Conservation (phyloP, 2,329 filamentous ascomycete genomes). For the Sclerotinia spermophila region DNA sequence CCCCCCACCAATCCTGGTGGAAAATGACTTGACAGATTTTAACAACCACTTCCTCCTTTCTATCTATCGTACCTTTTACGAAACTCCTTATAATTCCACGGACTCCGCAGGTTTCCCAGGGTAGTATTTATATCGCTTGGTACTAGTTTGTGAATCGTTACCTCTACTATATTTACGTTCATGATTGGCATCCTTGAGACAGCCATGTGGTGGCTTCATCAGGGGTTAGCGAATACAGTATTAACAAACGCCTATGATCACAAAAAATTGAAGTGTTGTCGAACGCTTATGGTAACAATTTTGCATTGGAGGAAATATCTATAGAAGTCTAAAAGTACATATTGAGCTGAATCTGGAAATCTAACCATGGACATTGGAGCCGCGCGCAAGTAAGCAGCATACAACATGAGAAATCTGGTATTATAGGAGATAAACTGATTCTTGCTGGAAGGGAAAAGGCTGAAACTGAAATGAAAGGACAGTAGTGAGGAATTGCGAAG, state of each 20-base stretch:
- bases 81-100: neutral
- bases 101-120: neutral
- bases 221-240: neutral
- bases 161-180: neutral
- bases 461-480: neutral
- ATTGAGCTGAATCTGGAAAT: conserved; percentile 3
- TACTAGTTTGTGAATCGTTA: neutral
- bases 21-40: neutral
- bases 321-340: conserved; percentile 10
- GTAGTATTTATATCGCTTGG: neutral
- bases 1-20: neutral
- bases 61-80: neutral
- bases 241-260: neutral
- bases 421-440: conserved; percentile 6
- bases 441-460: neutral
- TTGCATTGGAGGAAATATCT: conserved; percentile 9
- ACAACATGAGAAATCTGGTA: neutral
- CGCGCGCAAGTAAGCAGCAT: conserved; percentile 10
- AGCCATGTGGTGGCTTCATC: neutral
- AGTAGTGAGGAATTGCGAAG: neutral
- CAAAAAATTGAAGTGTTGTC: neutral
- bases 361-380: neutral
- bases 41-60: neutral
- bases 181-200: neutral
- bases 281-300: neutral